Evolutionary conservation across 2,329 filamentous ascomycete genomes (phyloP).

Genomic region (Hypoxylon rubiginosum): DNA sequence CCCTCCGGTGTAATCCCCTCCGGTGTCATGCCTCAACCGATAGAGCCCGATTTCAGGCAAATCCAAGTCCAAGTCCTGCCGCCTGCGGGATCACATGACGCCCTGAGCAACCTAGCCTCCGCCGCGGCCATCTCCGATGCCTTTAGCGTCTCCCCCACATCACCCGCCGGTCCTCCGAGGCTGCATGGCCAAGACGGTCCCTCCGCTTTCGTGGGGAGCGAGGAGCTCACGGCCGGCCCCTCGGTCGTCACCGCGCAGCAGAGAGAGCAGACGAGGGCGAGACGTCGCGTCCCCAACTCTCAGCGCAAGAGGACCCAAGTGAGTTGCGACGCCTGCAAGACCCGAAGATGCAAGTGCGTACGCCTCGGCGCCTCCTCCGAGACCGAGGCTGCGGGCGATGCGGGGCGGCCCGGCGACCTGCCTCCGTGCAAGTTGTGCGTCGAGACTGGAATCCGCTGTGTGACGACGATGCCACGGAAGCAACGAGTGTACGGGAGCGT

Average conservation of each 20-base stretch:
- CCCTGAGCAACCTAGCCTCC: constrained; percentile 33
- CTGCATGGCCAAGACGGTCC: constrained; percentile 22
- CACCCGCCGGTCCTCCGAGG: constrained; percentile 2
- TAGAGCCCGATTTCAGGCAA: constrained; percentile 3
- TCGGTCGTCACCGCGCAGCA: constrained; percentile 28
- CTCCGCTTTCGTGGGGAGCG: constrained; percentile 37
- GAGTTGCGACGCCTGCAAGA: constrained; percentile 56
- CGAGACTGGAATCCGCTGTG: constrained; percentile 55
- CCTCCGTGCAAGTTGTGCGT: constrained; percentile 56
- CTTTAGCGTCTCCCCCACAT: constrained; percentile 13
- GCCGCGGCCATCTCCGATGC: constrained; percentile 33
- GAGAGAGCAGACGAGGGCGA: constrained; percentile 44
- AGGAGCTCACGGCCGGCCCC: not conserved
- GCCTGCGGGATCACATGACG: constrained; percentile 13
- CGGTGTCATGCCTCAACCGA: not conserved
- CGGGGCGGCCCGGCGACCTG: constrained; percentile 41
- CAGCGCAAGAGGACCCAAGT: constrained; percentile 53
- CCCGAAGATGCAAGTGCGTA: constrained; percentile 53
- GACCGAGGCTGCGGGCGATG: constrained; percentile 15
- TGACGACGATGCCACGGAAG: constrained; percentile 60
- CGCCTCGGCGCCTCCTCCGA: constrained; percentile 38
- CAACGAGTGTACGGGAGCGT: constrained; percentile 61
- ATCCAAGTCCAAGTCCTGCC: too few relatives aligned
- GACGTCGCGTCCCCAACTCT: constrained; percentile 53
- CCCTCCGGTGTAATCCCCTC: too few relatives aligned